Conservation (phyloP, 1,284 basidiomycete species). For the Cerioporus squamosus region DNA sequence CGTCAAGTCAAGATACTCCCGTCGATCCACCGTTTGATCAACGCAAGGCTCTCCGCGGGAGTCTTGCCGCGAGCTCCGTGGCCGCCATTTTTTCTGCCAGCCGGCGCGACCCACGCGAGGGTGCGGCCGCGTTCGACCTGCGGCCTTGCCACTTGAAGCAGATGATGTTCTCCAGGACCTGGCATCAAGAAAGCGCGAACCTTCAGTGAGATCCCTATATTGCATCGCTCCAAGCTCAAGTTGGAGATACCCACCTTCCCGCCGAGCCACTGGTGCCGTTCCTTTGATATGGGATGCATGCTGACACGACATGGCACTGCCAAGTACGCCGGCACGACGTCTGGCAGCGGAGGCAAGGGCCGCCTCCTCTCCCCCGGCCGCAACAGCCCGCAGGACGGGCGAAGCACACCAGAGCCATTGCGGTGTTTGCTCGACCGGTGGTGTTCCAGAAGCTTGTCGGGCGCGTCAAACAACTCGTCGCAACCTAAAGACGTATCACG, state of each 20-base stretch:
- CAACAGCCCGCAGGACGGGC: slow-evolving; percentile 40
- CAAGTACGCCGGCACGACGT: slow-evolving; percentile 52
- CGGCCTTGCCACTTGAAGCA: slow-evolving; percentile 32
- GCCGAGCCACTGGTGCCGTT: slow-evolving; percentile 52
- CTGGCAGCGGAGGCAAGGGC: slow-evolving; percentile 33
- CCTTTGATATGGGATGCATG: slow-evolving; percentile 46
- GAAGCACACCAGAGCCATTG: slow-evolving; percentile 27
- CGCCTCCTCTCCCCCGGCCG: slow-evolving; percentile 32
- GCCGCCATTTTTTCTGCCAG: slow-evolving; percentile 29
- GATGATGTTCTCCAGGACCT: slow-evolving; percentile 40
- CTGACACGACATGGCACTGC: slow-evolving; percentile 46
- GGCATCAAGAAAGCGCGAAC: neutral
- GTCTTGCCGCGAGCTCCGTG: neutral
- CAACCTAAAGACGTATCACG: slow-evolving; percentile 41
- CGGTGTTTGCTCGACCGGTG: slow-evolving; percentile 25
- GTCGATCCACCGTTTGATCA: slow-evolving; percentile 23
- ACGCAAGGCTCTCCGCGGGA: slow-evolving; percentile 3
- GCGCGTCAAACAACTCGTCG: slow-evolving; percentile 41
- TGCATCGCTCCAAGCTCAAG: no score
- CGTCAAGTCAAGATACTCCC: slow-evolving; percentile 22
- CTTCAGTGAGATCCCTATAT: neutral
- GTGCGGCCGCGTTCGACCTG: slow-evolving; percentile 27
- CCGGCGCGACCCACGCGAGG: slow-evolving; percentile 30
- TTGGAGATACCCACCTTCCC: slow-evolving; percentile 47
- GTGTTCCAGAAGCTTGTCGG: slow-evolving; percentile 43